Evolutionary conservation across 805 yeast species (phyloP).

Genomic region (Candida sithepensis): DNA sequence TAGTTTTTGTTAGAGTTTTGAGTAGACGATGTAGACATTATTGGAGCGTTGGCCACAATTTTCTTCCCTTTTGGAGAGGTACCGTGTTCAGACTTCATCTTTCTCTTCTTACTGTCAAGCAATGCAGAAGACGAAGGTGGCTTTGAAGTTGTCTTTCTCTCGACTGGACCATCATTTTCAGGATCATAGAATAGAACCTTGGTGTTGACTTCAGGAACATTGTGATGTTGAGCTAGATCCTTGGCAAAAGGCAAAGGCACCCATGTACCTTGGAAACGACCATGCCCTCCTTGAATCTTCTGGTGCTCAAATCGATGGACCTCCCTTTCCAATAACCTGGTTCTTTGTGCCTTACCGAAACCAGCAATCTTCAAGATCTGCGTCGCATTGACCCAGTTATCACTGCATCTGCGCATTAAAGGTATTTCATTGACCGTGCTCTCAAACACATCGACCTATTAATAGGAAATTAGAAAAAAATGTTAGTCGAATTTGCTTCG

Average conservation of each 20-base stretch:
- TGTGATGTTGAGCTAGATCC: conserved; percentile 49
- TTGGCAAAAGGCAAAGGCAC: conserved; percentile 67
- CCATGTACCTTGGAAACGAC: conserved; percentile 86
- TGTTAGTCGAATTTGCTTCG: neutral
- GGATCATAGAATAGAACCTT: conserved; percentile 54
- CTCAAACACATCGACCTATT: conserved; percentile 49
- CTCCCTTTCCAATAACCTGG: conserved; percentile 71
- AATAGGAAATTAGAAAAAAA: neutral
- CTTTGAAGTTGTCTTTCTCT: conserved; percentile 28
- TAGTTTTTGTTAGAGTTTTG: neutral
- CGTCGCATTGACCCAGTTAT: conserved; percentile 92
- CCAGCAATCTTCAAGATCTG: conserved; percentile 77
- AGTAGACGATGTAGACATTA: neutral
- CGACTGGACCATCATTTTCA: conserved; percentile 42
- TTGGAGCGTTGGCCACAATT: conserved; percentile 2
- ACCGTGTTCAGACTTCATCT: conserved; percentile 31
- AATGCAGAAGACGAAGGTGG: conserved; percentile 23
- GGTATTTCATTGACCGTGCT: conserved; percentile 68
- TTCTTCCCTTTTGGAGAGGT: conserved; percentile 12
- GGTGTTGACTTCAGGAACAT: conserved; percentile 47
- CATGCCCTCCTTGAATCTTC: conserved; percentile 83
- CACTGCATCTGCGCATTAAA: conserved; percentile 84
- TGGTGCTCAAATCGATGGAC: conserved; percentile 65
- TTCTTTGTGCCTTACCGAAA: conserved; percentile 74
- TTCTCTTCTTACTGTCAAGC: conserved; percentile 23